These are phyloP conservation scores for Canavalia gladiata DNA, from an alignment of 306 rosid genomes.

Conservation along the genomic window DNA sequence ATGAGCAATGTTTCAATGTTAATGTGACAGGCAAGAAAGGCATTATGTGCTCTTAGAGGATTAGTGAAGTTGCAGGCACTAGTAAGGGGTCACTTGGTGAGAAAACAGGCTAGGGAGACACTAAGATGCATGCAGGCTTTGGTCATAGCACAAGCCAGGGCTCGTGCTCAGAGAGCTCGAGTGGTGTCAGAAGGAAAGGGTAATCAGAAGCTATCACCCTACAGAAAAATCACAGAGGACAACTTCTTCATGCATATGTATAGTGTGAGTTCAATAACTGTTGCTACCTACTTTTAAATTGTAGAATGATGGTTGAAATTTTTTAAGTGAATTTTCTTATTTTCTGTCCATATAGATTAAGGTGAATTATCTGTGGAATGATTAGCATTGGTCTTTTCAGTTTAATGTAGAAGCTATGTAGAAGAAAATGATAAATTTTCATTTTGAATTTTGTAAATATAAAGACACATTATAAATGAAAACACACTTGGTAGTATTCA, in stretches of 20 bases:
- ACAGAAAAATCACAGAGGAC: conserved; percentile 61
- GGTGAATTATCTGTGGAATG: conserved; percentile 29
- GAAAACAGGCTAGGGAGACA: conserved; percentile 80
- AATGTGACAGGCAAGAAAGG: conserved; percentile 82
- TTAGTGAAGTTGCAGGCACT: conserved; percentile 91
- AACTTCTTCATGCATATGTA: conserved; percentile 51
- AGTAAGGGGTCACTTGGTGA: conserved; percentile 91
- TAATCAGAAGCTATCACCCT: conserved; percentile 58
- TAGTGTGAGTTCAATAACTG: conserved; percentile 64
- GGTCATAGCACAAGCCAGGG: conserved; percentile 88
- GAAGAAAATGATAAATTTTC: neutral
- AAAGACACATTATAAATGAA: neutral
- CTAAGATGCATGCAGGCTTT: conserved; percentile 90
- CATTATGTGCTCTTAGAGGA: conserved; percentile 84
- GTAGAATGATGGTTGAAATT: conserved; percentile 16
- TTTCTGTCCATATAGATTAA: conserved; percentile 7
- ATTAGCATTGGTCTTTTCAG: neutral
- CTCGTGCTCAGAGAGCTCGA: conserved; percentile 78
- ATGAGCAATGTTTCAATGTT: conserved; percentile 34
- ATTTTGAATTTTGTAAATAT: neutral
- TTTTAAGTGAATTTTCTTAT: neutral
- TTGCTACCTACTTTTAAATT: conserved; percentile 16
- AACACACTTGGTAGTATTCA: neutral
- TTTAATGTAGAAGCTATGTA: conserved; percentile 1
- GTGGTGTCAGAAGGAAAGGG: conserved; percentile 57